Conservation (phyloP, 2,329 filamentous ascomycete genomes). For the Aspergillus oerlinghausenensis region DNA sequence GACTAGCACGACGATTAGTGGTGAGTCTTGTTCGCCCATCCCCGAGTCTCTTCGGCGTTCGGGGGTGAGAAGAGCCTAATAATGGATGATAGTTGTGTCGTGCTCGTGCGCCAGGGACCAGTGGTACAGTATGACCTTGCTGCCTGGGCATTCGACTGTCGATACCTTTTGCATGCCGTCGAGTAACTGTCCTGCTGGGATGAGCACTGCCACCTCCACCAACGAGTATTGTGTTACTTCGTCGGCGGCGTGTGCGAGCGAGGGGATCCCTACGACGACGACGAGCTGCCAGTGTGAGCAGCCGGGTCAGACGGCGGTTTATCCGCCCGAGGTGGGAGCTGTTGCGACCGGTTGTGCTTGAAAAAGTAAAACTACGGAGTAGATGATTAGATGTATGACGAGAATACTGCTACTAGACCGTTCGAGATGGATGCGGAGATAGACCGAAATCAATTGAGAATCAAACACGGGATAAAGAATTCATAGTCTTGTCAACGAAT, state of each 20-base stretch:
- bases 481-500: background rate
- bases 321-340: constrained; percentile 14
- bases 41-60: no score
- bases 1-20: constrained; percentile 13
- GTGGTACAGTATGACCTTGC: constrained; percentile 17
- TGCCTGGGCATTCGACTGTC: background rate
- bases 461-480: background rate
- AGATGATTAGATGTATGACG: background rate
- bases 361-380: background rate
- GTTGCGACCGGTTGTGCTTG: constrained; percentile 16
- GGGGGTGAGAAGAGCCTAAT: background rate
- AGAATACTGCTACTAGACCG: background rate
- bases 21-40: background rate
- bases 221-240: constrained; percentile 19
- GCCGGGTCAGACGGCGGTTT: constrained; percentile 15
- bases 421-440: background rate
- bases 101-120: constrained; percentile 20
- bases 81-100: constrained; percentile 13
- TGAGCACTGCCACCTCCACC: constrained; percentile 17
- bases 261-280: constrained; percentile 7
- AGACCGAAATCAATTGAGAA: background rate
- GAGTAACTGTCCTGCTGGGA: constrained; percentile 19
- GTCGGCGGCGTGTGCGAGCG: constrained; percentile 6
- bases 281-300: constrained; percentile 15
- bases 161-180: constrained; percentile 24